These are phyloP conservation scores for Podosphaera xanthii DNA, from an alignment of 2,329 filamentous ascomycete genomes.

Conservation along the genomic window DNA sequence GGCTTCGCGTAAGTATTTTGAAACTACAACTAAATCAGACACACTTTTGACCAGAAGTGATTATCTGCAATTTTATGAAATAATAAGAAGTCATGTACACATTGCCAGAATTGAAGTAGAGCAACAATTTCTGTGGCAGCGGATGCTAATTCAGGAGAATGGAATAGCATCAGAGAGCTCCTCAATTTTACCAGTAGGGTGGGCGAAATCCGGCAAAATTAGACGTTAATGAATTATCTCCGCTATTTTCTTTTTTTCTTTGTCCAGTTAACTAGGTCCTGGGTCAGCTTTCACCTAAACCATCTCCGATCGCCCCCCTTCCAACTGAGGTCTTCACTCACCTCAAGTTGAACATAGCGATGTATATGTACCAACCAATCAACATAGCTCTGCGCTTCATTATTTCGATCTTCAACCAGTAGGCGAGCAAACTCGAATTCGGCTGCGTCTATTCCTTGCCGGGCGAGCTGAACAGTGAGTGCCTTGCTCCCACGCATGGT, in stretches of 20 bases:
- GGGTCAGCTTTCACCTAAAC: not conserved
- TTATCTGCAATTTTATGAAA: no score
- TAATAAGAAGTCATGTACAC: no score
- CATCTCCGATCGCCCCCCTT: not conserved
- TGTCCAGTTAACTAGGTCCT: conserved; percentile 37
- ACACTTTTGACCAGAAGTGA: no score
- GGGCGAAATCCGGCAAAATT: conserved; percentile 36
- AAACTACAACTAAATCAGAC: no score
- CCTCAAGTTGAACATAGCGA: conserved; percentile 77
- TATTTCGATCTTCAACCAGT: conserved; percentile 85
- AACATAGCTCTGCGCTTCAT: conserved; percentile 93
- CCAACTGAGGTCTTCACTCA: conserved; percentile 19
- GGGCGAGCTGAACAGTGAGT: conserved; percentile 67
- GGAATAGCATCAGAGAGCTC: no score
- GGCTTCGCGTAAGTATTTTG: no score
- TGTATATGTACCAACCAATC: conserved; percentile 96
- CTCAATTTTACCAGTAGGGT: conserved; percentile 27
- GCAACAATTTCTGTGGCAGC: no score
- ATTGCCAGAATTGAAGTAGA: no score
- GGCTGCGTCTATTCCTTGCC: conserved; percentile 80
- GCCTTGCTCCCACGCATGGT: conserved; percentile 67
- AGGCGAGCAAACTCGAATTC: conserved; percentile 91
- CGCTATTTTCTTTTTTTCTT: conserved; percentile 42
- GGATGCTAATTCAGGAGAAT: no score
- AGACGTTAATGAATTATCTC: conserved; percentile 25